phyloP scores from a whole-genome alignment of 768 basidiomycete genomes.

The Exidia glandulosa region DNA sequence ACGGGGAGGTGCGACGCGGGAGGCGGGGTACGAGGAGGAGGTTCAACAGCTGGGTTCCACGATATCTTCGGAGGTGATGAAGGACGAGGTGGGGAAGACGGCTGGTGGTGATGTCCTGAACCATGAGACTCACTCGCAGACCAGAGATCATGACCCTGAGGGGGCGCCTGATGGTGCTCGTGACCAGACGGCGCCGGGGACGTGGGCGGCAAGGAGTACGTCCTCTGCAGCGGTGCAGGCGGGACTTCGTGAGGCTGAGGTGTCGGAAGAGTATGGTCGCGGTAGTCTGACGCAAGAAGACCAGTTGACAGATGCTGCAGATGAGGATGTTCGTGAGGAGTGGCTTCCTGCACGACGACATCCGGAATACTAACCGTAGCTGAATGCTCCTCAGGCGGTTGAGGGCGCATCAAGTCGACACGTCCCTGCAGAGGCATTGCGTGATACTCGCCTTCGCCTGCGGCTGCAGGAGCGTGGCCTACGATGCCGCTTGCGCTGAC shows the following conservation, averaged over 20 bases:
- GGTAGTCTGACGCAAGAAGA: not conserved
- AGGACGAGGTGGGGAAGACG: constrained; percentile 26
- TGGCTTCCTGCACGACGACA: not conserved
- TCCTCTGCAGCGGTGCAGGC: constrained; percentile 42
- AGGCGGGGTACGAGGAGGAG: constrained; percentile 58
- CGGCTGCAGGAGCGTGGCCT: constrained; percentile 1
- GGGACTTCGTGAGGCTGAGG: constrained; percentile 54
- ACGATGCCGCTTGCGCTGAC: constrained; percentile 20
- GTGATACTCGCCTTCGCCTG: constrained; percentile 61
- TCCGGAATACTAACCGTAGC: constrained; percentile 1
- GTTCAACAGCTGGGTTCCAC: constrained; percentile 77
- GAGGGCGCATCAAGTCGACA: constrained; percentile 72
- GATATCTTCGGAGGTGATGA: constrained; percentile 51
- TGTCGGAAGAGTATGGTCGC: constrained; percentile 37
- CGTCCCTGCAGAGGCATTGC: constrained; percentile 81
- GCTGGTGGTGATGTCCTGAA: constrained; percentile 8
- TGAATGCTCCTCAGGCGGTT: constrained; percentile 4
- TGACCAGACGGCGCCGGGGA: constrained; percentile 2
- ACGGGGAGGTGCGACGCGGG: constrained; percentile 50
- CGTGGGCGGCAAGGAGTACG: constrained; percentile 37
- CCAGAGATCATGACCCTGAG: no score
- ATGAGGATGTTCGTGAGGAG: not conserved
- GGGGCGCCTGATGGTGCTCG: not conserved
- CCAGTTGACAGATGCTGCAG: not conserved
- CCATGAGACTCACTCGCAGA: no score